Conservation (phyloP, 345 rosid genomes). For the Brassica napus region DNA sequence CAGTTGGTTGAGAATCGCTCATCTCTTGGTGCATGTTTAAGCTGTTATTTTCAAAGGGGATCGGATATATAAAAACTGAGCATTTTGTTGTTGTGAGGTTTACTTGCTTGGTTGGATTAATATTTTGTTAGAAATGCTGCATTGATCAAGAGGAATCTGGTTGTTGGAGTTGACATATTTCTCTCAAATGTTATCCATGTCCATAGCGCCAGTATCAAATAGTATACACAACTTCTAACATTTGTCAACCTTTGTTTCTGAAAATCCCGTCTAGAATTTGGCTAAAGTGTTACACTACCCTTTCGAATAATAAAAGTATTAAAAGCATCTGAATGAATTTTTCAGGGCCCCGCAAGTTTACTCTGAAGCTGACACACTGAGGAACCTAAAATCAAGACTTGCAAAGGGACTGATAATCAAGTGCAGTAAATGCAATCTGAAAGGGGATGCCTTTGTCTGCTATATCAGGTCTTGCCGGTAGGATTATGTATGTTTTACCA, state of each 20-base stretch:
- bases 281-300: background rate
- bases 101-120: background rate
- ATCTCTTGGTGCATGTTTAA: no score
- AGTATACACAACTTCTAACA: conserved; percentile 45
- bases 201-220: conserved; percentile 68
- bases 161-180: conserved; percentile 52
- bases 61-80: no score
- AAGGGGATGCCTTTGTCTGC: conserved; percentile 93
- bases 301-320: background rate
- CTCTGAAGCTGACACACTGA: conserved; percentile 57
- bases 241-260: background rate
- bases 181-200: conserved; percentile 60
- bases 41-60: no score
- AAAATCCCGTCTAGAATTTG: background rate
- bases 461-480: conserved; percentile 76
- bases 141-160: conserved; percentile 55
- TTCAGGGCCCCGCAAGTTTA: conserved; percentile 84
- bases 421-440: conserved; percentile 64
- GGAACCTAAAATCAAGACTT: conserved; percentile 71
- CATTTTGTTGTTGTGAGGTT: background rate
- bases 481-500: conserved; percentile 54
- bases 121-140: conserved; percentile 58
- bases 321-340: conserved; percentile 15
- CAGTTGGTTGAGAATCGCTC: no score
- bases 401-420: conserved; percentile 78